phyloP scores from a whole-genome alignment of 2,329 filamentous ascomycete genomes.

The Colletotrichum sp. region DNA sequence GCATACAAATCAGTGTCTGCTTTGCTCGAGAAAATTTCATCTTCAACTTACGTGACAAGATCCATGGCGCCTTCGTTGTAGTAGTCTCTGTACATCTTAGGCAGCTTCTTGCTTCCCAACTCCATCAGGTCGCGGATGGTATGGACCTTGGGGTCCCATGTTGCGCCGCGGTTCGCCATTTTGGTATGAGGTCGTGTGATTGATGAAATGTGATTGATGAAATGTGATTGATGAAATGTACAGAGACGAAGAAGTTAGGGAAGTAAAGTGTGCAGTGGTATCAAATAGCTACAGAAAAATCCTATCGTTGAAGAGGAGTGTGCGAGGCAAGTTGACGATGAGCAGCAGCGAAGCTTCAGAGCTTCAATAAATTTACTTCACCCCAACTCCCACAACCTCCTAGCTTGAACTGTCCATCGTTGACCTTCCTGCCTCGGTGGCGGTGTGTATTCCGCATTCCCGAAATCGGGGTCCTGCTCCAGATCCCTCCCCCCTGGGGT shows the following conservation, averaged over 20 bases:
- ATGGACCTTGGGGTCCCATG: constrained; percentile 11
- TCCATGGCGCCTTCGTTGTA: constrained; percentile 64
- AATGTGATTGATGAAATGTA: not conserved
- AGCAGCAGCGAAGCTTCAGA: not conserved
- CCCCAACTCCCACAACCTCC: not conserved
- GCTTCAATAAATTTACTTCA: not conserved
- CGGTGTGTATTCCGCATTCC: not conserved
- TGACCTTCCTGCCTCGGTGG: not conserved
- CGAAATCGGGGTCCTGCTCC: not conserved
- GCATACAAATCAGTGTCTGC: not conserved
- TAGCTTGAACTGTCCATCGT: not conserved
- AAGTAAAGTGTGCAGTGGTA: not conserved
- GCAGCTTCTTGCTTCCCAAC: constrained; percentile 40
- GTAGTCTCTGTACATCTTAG: constrained; percentile 52
- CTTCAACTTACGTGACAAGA: constrained; percentile 43
- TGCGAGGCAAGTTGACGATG: not conserved
- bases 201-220: not conserved
- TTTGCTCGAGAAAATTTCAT: fast-evolving
- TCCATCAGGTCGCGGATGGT: constrained; percentile 41
- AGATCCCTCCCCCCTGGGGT: not conserved
- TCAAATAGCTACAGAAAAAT: not conserved
- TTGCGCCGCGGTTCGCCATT: constrained; percentile 21
- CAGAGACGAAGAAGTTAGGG: fast-evolving
- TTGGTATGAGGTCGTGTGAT: not conserved
- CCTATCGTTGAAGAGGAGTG: too few species aligned